Evolutionary conservation across 805 yeast genomes (phyloP).

Genomic region (Candida sithepensis): DNA sequence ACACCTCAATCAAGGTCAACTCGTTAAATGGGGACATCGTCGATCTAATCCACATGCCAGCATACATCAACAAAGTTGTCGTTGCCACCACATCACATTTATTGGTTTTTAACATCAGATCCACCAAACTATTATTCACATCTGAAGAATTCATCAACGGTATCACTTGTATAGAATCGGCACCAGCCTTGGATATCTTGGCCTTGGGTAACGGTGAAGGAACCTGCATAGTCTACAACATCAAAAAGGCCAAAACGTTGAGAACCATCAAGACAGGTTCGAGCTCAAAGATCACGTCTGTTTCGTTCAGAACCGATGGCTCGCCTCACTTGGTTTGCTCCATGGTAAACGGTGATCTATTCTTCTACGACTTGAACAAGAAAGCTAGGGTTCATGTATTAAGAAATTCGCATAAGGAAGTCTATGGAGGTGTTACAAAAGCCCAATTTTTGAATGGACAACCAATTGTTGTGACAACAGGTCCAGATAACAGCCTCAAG

Average conservation of each 20-base stretch:
- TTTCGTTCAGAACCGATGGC: slow-evolving; percentile 92
- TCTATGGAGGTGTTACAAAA: slow-evolving; percentile 72
- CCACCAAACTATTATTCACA: slow-evolving; percentile 63
- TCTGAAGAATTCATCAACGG: slow-evolving; percentile 48
- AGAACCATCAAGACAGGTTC: slow-evolving; percentile 48
- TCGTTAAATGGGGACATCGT: slow-evolving; percentile 69
- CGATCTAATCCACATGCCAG: slow-evolving; percentile 76
- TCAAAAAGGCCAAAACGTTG: slow-evolving; percentile 58
- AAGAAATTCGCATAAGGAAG: slow-evolving; percentile 67
- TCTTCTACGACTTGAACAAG: slow-evolving; percentile 76
- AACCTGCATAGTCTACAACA: slow-evolving; percentile 57
- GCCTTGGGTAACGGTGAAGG: slow-evolving; percentile 78
- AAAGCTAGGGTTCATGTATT: slow-evolving; percentile 73
- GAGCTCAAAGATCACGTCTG: slow-evolving; percentile 43
- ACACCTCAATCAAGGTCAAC: slow-evolving; percentile 59
- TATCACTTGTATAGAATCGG: slow-evolving; percentile 68
- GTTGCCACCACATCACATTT: slow-evolving; percentile 70
- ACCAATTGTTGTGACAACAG: slow-evolving; percentile 83
- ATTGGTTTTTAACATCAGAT: slow-evolving; percentile 66
- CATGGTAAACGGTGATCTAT: slow-evolving; percentile 73
- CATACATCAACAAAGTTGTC: slow-evolving; percentile 84
- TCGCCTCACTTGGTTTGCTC: slow-evolving; percentile 79
- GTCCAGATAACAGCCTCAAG: slow-evolving; percentile 85
- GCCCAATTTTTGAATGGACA: slow-evolving; percentile 84
- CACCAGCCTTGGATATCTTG: slow-evolving; percentile 82